Conservation (phyloP, 129 eudicot species). For the Rutidosis leptorrhynchoides region DNA sequence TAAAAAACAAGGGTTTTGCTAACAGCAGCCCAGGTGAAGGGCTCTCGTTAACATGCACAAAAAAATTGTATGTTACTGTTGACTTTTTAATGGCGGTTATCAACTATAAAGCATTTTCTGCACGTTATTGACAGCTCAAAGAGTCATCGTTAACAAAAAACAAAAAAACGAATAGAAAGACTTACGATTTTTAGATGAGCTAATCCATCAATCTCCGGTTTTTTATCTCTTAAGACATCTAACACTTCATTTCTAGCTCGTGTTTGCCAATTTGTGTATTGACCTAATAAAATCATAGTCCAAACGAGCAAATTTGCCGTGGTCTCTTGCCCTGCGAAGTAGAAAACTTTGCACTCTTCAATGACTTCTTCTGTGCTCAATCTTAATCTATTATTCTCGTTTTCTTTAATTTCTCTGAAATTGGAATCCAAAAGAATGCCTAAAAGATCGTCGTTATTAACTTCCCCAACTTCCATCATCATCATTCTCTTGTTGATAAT, state of each 20-base stretch:
- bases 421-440: slow-evolving; percentile 39
- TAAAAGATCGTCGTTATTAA: slow-evolving; percentile 18
- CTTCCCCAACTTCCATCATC: slow-evolving; percentile 25
- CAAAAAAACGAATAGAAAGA: no score
- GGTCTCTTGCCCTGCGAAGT: slow-evolving; percentile 31
- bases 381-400: slow-evolving; percentile 15
- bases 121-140: no score
- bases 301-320: slow-evolving; percentile 26
- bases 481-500: slow-evolving; percentile 28
- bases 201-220: slow-evolving; percentile 24
- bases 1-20: no score
- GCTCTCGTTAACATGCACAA: no score
- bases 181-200: slow-evolving; percentile 31
- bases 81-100: no score
- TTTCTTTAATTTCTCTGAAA: slow-evolving; percentile 26
- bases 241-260: slow-evolving; percentile 38
- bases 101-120: no score
- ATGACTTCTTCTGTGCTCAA: slow-evolving; percentile 31
- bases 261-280: slow-evolving; percentile 26
- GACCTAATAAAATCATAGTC: slow-evolving; percentile 35
- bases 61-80: no score
- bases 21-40: no score
- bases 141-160: no score
- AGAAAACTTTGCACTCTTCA: slow-evolving; percentile 35
- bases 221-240: slow-evolving; percentile 13